Base-by-base conservation (phyloP, 768 basidiomycete species). In the Lepiota venenata region DNA sequence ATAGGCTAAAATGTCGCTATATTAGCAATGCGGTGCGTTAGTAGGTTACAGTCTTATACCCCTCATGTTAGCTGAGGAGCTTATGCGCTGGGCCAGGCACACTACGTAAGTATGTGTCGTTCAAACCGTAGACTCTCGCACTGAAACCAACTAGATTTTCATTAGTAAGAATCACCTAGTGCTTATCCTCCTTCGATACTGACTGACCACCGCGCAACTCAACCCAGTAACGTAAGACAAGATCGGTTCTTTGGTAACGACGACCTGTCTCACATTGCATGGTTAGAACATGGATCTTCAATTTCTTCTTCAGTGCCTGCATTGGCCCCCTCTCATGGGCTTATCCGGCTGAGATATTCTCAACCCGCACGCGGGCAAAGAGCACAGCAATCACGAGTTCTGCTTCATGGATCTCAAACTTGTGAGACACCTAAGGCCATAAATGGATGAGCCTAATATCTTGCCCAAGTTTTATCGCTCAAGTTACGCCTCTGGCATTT, bases 271-370 rank as follows among this genome's bases (percentile, higher is more conserved):
- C 16, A 39, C 25, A n/a, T 39, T 57, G 9, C 47, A 16, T 22
- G 47, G 50, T 25, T 21, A 74, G 70, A 27, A 77, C 74, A 14
- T 76, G 75, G 74, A 58, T 77, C 36, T 77, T 76, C 69, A 75
- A 76, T 57, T 74, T 76, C 66, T 74, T 75, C 66, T 77, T 76
- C 60, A 73, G 70, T 49, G 67, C 74, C 2, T 75, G 74, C 47
- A 75, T 77, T 32, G 76, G 75, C 1, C 75, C 75, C 7, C 63
- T 76, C 7, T 73, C 72, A 0, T 78, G 76, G 76, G 76, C 75
- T 2, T 74, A 74, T 55, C 75, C 74, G 0, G 74, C 72, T 3
- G 74, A 76, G 56, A 76, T 78, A 15, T 74, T 71, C 54, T 76
- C 75, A 5, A 76, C 75, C 6, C 57, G 72, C 20, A 76, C 73